These are phyloP conservation scores for Fistulifera solaris DNA, from an alignment of 108 stramenopile species.

Conservation along the genomic window DNA sequence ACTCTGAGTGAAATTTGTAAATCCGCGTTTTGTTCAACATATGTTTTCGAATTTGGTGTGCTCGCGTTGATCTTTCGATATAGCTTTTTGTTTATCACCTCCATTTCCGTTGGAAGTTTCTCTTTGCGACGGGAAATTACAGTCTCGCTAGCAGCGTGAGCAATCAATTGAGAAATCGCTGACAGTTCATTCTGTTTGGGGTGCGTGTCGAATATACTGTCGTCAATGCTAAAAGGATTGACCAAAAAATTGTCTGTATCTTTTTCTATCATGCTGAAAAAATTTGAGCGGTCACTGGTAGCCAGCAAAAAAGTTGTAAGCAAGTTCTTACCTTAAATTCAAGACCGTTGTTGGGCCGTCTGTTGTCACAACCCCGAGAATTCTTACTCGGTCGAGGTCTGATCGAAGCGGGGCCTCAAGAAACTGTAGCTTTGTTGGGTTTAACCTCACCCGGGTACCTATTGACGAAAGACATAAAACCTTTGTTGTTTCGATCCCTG, in stretches of 20 bases:
- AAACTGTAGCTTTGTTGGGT: conserved; percentile 39
- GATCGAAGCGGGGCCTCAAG: conserved; percentile 16
- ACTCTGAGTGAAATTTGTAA: conserved; percentile 1
- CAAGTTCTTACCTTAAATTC: conserved; percentile 14
- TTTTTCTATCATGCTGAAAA: not conserved
- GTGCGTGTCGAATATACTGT: no score
- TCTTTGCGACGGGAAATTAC: conserved; percentile 6
- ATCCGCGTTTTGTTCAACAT: no score
- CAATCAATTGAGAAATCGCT: conserved; percentile 8
- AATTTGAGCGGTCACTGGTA: no score
- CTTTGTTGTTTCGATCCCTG: conserved; percentile 61
- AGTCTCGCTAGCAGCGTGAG: conserved; percentile 19
- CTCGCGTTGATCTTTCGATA: conserved; percentile 6
- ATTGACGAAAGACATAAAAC: conserved; percentile 39
- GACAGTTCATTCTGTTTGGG: not conserved
- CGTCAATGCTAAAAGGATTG: not conserved
- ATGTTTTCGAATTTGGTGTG: no score
- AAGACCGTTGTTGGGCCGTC: conserved; percentile 69
- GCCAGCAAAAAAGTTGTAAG: no score
- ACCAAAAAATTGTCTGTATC: not conserved
- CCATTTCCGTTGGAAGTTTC: conserved; percentile 25
- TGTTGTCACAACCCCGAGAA: conserved; percentile 42
- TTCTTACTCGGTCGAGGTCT: conserved; percentile 26
- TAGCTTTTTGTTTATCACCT: conserved; percentile 30
- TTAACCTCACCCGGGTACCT: conserved; percentile 41